Conservation (phyloP, 768 basidiomycete species). For the Nidularia sp. region DNA sequence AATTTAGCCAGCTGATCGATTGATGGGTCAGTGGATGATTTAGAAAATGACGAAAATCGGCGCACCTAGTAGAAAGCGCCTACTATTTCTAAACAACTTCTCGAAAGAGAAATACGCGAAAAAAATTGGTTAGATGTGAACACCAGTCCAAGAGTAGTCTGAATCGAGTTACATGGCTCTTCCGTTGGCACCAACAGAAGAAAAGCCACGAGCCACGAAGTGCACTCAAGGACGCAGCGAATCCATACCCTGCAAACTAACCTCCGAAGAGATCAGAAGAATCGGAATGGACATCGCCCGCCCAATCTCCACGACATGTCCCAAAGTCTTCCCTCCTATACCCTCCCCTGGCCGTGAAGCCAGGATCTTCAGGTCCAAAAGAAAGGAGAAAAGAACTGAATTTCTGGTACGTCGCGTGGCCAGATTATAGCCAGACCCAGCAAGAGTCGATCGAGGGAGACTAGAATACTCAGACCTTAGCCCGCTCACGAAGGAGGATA, state of each 20-base stretch:
- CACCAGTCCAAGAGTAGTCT: slow-evolving; percentile 57
- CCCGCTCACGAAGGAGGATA: slow-evolving; percentile 47
- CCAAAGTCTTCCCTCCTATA: slow-evolving; percentile 26
- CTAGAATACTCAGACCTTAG: slow-evolving; percentile 61
- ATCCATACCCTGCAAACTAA: background rate
- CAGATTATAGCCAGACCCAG: slow-evolving; percentile 42
- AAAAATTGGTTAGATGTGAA: slow-evolving; percentile 15
- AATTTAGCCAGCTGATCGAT: no score
- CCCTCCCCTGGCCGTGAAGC: slow-evolving; percentile 17
- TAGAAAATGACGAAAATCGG: no score
- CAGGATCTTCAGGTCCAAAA: slow-evolving; percentile 31
- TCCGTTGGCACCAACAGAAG: background rate
- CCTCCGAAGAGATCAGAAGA: slow-evolving; percentile 1
- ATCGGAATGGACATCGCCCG: slow-evolving; percentile 11
- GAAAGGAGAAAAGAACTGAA: slow-evolving; percentile 14
- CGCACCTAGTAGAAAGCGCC: no score
- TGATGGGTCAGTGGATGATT: no score
- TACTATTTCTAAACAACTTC: no score
- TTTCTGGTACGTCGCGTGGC: slow-evolving; percentile 58
- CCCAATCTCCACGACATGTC: slow-evolving; percentile 45
- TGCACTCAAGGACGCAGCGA: slow-evolving; percentile 41
- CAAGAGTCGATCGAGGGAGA: slow-evolving; percentile 49
- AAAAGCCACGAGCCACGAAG: slow-evolving; percentile 40
- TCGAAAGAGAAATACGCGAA: slow-evolving; percentile 11
- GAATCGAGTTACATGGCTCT: slow-evolving; percentile 48